Evolutionary conservation across 164 flowering plant species (phyloP), one percentile per base, ranked within the genome.

Genomic region (Echeveria elegans): DNA sequence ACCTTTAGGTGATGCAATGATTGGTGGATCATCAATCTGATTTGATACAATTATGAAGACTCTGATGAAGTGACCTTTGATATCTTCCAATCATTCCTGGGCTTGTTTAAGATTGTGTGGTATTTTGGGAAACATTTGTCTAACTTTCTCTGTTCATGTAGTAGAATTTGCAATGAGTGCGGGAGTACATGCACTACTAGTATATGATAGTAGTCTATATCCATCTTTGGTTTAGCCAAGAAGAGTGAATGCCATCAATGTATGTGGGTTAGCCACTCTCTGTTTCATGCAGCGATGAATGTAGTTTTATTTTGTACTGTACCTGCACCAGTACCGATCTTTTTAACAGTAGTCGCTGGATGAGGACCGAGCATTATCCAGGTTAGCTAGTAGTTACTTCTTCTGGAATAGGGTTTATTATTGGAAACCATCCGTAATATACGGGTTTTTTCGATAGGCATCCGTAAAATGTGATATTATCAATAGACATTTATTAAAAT

Each of bases 11-110:
- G 60, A 24, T 12, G 23, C 30, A 56, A 12, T 56, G 61, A 16
- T 28, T 56, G 60, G 60, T 9, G 60, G 60, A 53, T 53, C 60
- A 28, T 24, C 31, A 53, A 53, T 56, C 61, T 28, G 32, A 15
- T 56, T 56, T 28, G 31, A 29, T 12, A 0, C 28, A 56, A 29
- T 56, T 12, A 26, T 29, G 19, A 56, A 3, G 6, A 24, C 21
- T 4, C 7, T 50, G 56, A 50, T 50, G 56, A 50, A 21, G 28
- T 50, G 56, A 50, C 56, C 7, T n/a, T 50, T 21, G 56, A 50
- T 50, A 50, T 50, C 56, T 21, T 50, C 56, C 26, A n/a, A 50
- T n/a, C 56, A 50, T 50, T 50, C 28, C 24, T 23, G 56, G 0
- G 8, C 9, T 26, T 50, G 56, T 21, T 50, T 21, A 50, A 50